These are phyloP conservation scores for Fusarium poae DNA, from an alignment of 2,329 filamentous ascomycete species.

Conservation along the genomic window DNA sequence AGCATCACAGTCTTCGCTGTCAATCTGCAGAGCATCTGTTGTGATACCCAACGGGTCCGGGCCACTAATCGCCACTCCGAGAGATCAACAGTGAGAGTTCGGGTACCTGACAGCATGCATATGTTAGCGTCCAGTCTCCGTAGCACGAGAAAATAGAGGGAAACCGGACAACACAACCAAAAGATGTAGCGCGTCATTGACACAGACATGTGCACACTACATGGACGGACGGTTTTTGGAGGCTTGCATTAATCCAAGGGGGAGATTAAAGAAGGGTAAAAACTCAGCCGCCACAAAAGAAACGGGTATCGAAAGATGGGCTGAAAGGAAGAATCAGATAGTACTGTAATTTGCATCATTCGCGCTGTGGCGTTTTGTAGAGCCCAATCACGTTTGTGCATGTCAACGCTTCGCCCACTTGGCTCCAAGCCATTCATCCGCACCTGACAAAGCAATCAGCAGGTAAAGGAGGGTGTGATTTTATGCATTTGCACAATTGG, in stretches of 20 bases:
- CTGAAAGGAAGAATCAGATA: slow-evolving; percentile 11
- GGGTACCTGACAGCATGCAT: slow-evolving; percentile 41
- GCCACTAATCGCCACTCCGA: slow-evolving; percentile 1
- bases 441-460: background rate
- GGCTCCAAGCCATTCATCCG: slow-evolving; percentile 8
- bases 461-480: slow-evolving; percentile 3
- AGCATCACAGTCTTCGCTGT: background rate
- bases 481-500: slow-evolving; percentile 25
- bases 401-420: slow-evolving; percentile 15
- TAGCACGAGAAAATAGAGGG: slow-evolving; percentile 4
- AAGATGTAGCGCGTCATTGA: slow-evolving; percentile 27
- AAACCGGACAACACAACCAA: slow-evolving; percentile 3
- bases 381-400: slow-evolving; percentile 9
- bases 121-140: slow-evolving; percentile 20
- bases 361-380: slow-evolving; percentile 36
- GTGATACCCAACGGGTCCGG: background rate
- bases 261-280: slow-evolving; percentile 33
- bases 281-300: slow-evolving; percentile 37
- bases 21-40: background rate
- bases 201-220: background rate
- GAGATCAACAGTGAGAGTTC: slow-evolving; percentile 10
- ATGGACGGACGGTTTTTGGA: background rate
- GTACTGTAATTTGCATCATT: slow-evolving; percentile 24
- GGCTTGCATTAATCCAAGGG: slow-evolving; percentile 30
- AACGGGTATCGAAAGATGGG: slow-evolving; percentile 29